Evolutionary conservation across 2,329 filamentous ascomycete genomes (phyloP).

Genomic region (Dryadomyces sulphureus): DNA sequence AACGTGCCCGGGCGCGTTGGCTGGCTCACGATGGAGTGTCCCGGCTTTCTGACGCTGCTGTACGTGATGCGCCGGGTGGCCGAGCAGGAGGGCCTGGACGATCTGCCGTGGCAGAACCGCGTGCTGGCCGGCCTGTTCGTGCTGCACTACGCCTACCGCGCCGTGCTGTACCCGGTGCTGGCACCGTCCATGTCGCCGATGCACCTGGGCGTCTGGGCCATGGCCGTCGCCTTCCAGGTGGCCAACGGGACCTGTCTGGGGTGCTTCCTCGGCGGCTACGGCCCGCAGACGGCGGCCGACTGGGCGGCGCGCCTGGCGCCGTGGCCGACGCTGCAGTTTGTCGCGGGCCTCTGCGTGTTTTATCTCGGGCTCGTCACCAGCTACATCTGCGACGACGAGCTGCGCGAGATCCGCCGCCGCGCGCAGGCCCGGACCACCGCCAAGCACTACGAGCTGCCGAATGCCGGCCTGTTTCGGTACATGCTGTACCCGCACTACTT

Average conservation of each 20-base stretch:
- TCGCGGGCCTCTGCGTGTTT: constrained; percentile 59
- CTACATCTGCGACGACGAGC: constrained; percentile 77
- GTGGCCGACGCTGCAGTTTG: constrained; percentile 29
- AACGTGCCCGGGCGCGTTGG: constrained; percentile 82
- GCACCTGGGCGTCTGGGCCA: constrained; percentile 50
- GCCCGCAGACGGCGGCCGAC: constrained; percentile 42
- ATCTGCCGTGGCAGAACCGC: constrained; percentile 64
- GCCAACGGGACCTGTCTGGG: constrained; percentile 66
- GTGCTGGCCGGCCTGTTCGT: constrained; percentile 58
- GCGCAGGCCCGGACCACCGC: too few species aligned
- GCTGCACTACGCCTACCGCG: constrained; percentile 84
- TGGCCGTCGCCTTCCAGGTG: constrained; percentile 61
- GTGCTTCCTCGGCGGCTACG: constrained; percentile 75
- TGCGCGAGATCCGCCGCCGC: constrained; percentile 69
- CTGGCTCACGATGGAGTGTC: constrained; percentile 80
- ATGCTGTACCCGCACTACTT: constrained; percentile 88
- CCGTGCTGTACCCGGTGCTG: constrained; percentile 65
- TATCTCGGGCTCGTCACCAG: constrained; percentile 63
- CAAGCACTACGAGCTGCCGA: constrained; percentile 78
- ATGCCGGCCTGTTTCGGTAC: constrained; percentile 67
- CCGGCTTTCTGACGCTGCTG: constrained; percentile 60
- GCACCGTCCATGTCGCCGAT: constrained; percentile 91
- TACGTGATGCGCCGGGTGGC: constrained; percentile 66
- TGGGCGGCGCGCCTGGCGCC: constrained; percentile 28
- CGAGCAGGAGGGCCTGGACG: constrained; percentile 34